A percentile compares a stretch with the other conserved stretches of the same genome.
Evolutionary conservation across 2,329 filamentous ascomycete genomes (phyloP).

Genomic region (Bipolaris gigantea): DNA sequence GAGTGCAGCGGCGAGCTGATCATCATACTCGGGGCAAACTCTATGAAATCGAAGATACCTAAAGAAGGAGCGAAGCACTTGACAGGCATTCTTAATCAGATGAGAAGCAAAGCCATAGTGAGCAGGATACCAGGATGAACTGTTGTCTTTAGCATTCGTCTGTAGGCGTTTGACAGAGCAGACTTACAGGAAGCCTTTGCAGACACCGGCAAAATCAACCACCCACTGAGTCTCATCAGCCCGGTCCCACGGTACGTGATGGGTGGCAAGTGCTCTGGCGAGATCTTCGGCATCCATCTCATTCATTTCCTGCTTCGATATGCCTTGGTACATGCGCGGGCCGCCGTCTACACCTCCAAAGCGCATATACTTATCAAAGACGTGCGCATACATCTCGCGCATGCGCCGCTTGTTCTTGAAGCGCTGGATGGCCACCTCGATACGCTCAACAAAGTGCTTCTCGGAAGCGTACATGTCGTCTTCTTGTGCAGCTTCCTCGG

Average conservation of each 20-base stretch:
- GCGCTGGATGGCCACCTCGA: conserved; percentile 81
- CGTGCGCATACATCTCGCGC: conserved; percentile 59
- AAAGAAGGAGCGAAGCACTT: conserved; percentile 80
- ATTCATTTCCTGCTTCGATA: conserved; percentile 63
- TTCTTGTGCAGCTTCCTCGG: conserved; percentile 68
- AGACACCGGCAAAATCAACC: conserved; percentile 79
- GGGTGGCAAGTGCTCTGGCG: conserved; percentile 64
- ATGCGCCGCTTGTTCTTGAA: conserved; percentile 78
- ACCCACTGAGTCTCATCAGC: conserved; percentile 62
- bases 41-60: conserved; percentile 83
- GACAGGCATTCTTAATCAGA: conserved; percentile 61
- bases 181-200: conserved; percentile 74
- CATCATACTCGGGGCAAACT: conserved; percentile 78
- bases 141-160: conserved; percentile 41
- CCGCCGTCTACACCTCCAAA: conserved; percentile 76
- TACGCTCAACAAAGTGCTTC: conserved; percentile 62
- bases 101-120: conserved; percentile 57
- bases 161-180: conserved; percentile 1
- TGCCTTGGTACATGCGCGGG: conserved; percentile 64
- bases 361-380: conserved; percentile 79
- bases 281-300: conserved; percentile 66
- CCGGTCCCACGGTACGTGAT: conserved; percentile 57
- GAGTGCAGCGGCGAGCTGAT: conserved; percentile 68
- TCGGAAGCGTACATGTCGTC: conserved; percentile 66
- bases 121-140: conserved; percentile 58